A percentile compares a stretch with the other conserved stretches of the same genome.
Conservation (phyloP, 148 eudicot species). For the Fallopia convolvulus region DNA sequence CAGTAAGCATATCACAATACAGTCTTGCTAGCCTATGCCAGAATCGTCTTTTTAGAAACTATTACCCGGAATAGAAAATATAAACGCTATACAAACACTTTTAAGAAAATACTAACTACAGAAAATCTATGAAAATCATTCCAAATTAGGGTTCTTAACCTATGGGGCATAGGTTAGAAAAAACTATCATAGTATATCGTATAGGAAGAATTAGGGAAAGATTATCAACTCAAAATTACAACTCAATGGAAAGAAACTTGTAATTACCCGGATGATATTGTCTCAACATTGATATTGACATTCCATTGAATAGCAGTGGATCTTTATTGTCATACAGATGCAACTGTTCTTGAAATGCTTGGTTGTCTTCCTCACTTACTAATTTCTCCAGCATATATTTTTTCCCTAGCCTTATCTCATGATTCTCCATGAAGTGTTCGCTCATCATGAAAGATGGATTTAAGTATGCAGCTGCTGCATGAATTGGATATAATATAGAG, state of each 20-base stretch:
- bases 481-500: constrained; percentile 8
- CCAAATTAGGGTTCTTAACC: too few species aligned
- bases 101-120: too few species aligned
- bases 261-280: constrained; percentile 10
- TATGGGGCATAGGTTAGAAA: too few species aligned
- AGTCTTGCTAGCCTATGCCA: too few species aligned
- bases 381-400: constrained; percentile 8
- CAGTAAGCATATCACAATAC: neutral
- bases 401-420: constrained; percentile 4
- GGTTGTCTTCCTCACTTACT: constrained; percentile 1
- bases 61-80: too few species aligned
- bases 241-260: neutral
- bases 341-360: constrained; percentile 9
- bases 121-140: too few species aligned
- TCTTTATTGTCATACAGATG: constrained; percentile 11
- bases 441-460: constrained; percentile 12
- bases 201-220: neutral
- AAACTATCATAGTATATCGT: neutral
- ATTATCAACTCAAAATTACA: neutral
- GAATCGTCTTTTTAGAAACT: too few species aligned
- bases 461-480: constrained; percentile 12
- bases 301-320: constrained; percentile 1
- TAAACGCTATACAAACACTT: too few species aligned
- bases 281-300: constrained; percentile 9
- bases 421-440: constrained; percentile 10